Evolutionary conservation across 2,329 filamentous ascomycete genomes (phyloP), one percentile per base, ranked within the genome.

Genomic region (Diatrype stigma): DNA sequence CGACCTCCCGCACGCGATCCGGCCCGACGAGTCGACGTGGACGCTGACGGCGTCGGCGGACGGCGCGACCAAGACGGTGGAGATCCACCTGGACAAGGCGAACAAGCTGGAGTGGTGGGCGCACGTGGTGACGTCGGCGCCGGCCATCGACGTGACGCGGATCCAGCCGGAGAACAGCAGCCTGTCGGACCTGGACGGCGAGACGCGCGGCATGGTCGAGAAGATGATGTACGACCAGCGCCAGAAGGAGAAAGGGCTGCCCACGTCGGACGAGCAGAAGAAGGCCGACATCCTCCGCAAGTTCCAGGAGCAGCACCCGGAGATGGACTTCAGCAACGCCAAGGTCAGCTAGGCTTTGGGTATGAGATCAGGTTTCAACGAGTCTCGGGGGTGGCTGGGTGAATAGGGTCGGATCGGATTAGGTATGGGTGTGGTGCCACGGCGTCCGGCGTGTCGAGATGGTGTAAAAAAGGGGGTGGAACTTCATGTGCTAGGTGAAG

Each of bases 191-290:
- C 77, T 99, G 60, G 93, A 97, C 67, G 94, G 94, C 54, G 89
- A 96, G 78, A 99, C 94, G 49, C 82, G 94, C 57, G 82, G 85
- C 52, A 97, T 99, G 93, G 94, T 99, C 42, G 94, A 99, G 84
- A 99, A 99, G 83, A 99, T 99, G 94, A 99, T 99, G 94, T 99
- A 82, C 65, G 94, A 99, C 75, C 94, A 99, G 79, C 80, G 89
- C 60, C 92, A 97, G 76, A 99, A 99, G 83, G 92, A 97, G 76
- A 77, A 81, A 71, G 94, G 94, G 4, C 80, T 87, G 70, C 90
- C 91, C 45, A 91, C 87, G 12, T 96, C 90, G 59, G 94, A 97
- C 60, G 94, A 99, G 76, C 86, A 96, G 80, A 90, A 92, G 79
- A 97, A 97, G 81, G 73, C 85, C 67, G 93, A 99, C 50, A 86